Conservation (phyloP, 1,139 yeast genomes). For the Taiozyma sp. region DNA sequence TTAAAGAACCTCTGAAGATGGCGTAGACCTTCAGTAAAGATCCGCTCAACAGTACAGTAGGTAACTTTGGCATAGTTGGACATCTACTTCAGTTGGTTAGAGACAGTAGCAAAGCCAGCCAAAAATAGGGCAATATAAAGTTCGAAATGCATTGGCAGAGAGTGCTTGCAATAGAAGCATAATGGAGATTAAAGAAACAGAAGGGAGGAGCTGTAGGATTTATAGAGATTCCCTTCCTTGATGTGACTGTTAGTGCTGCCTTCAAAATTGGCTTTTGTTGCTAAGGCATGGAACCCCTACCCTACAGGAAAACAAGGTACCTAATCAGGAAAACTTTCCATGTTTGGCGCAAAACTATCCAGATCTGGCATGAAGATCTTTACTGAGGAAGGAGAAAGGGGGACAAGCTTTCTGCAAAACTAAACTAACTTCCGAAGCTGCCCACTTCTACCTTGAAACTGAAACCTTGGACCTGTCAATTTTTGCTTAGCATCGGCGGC, state of each 20-base stretch:
- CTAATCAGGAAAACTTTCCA: neutral
- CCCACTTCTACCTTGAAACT: neutral
- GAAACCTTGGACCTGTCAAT: neutral
- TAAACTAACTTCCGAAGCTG: neutral
- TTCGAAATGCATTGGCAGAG: neutral
- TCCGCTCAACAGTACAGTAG: conserved; percentile 15
- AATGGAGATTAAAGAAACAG: neutral
- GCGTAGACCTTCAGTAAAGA: conserved; percentile 24
- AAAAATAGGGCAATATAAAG: neutral
- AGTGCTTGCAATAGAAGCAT: neutral
- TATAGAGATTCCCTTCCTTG: neutral
- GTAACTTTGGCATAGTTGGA: conserved; percentile 19
- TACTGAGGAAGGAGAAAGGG: neutral
- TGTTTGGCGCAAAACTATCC: neutral
- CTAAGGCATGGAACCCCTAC: neutral
- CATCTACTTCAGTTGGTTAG: conserved; percentile 8
- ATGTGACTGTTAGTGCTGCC: neutral
- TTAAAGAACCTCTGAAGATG: conserved; percentile 54
- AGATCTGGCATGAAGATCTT: neutral
- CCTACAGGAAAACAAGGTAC: neutral
- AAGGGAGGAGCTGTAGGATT: neutral
- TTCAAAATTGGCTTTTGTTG: neutral
- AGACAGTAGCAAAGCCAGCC: conserved; percentile 1
- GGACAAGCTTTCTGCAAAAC: neutral
- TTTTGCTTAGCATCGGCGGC: too few relatives aligned